Base-by-base conservation (phyloP, 2,329 filamentous ascomycete genomes). In the Aspergillus sergii region DNA sequence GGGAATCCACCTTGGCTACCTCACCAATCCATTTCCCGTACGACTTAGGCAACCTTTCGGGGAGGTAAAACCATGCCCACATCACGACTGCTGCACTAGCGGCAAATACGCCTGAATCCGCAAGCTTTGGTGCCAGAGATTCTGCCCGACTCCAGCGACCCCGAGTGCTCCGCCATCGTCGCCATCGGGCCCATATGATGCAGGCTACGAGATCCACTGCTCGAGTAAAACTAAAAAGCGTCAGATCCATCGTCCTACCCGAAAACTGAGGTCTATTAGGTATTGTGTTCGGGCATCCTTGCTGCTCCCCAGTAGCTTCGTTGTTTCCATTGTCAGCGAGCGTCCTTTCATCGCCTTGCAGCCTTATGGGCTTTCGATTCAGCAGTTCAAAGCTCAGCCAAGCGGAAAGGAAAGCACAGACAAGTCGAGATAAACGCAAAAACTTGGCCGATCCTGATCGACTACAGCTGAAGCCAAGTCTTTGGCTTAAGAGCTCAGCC, bases 31-130 rank as follows among this genome's bases (percentile, higher is more conserved):
- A 96, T 73, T 88, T 89, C 71, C 88, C 89, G 79, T 96, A 96
- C 46, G 89, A 84, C 32, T 81, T 83, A 2, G 93, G 93, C 1
- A 96, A 84, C 23, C 86, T 84, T 41, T 86, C 83, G 0, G 92
- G 91, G 11, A 82, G 76, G 79, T 94, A 96, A 75, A 96, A 89
- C 91, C 91, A 96, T 21, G 91, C 86, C 90, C 91, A 94, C 93
- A 96, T 96, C 68, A 96, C 89, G 43, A 92, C 80, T 26, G 89
- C 90, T 45, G 86, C 88, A 23, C 91, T 93, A 39, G 84, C 76
- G 51, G 90, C 87, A 75, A 96, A 96, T 21, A 94, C 79, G 7
- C 85, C 78, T 4, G 91, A 86, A 72, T 94, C 90, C n/a, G 87
- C 81, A 43, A 87, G 74, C 32, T 72, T 71, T 32, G 80, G 75